Conservation (phyloP, 306 rosid genomes). For the Cicer chorassanicum region DNA sequence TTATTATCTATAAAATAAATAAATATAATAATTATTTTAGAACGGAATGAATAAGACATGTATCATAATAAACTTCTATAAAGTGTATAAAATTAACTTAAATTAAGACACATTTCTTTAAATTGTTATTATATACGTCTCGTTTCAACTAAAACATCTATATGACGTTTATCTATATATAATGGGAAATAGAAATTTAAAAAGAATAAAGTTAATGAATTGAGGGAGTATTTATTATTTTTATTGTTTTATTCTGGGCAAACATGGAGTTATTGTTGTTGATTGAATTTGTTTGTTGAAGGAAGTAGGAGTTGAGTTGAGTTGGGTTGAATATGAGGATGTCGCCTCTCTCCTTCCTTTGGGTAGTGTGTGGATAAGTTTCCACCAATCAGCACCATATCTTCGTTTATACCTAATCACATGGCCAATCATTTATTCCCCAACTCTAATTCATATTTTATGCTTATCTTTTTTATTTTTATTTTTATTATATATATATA, state of each 20-base stretch:
- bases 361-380: constrained; percentile 45
- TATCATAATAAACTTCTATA: too few species aligned
- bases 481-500: not conserved
- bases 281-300: not conserved
- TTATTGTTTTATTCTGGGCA: too few species aligned
- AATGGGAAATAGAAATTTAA: too few species aligned
- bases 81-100: too few species aligned
- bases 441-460: not conserved
- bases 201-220: too few species aligned
- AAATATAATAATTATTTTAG: too few species aligned
- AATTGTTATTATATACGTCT: too few species aligned
- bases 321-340: constrained; percentile 27
- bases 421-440: constrained; percentile 52
- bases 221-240: too few species aligned
- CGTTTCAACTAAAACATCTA: not conserved
- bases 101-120: too few species aligned
- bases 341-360: constrained; percentile 26
- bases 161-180: not conserved
- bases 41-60: too few species aligned
- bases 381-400: constrained; percentile 32
- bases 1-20: too few species aligned
- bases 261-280: too few species aligned
- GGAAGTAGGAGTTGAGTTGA: constrained; percentile 14
- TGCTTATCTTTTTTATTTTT: not conserved
- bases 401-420: constrained; percentile 38